Percentiles rank a stretch among this genome's conserved stretches.
These are phyloP conservation scores for Amylostereum areolatum DNA, from an alignment of 1,284 basidiomycete genomes.

Conservation along the genomic window DNA sequence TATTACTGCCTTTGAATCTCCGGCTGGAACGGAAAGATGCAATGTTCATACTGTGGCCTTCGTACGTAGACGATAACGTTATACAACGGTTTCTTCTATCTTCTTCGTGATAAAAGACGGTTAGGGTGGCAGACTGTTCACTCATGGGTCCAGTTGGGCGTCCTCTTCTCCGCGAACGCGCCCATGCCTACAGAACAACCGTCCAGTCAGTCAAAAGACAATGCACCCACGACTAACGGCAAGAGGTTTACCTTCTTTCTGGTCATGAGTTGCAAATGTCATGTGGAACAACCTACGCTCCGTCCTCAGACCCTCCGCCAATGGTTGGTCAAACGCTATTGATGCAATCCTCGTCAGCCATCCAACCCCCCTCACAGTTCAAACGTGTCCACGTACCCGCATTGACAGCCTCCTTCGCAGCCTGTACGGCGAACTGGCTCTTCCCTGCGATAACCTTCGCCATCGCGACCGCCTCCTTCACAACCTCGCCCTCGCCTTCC, in stretches of 20 bases:
- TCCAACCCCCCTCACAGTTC: neutral
- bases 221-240: neutral
- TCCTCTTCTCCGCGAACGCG: constrained; percentile 97
- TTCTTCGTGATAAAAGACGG: neutral
- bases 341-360: neutral
- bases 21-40: too few species aligned
- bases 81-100: too few species aligned
- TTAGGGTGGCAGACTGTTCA: constrained; percentile 18
- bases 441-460: constrained; percentile 81
- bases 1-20: too few species aligned
- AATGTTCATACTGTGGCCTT: too few species aligned
- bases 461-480: constrained; percentile 85
- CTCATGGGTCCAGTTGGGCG: constrained; percentile 72
- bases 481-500: constrained; percentile 73
- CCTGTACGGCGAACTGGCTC: constrained; percentile 81
- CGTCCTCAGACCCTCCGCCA: constrained; percentile 81
- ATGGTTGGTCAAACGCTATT: constrained; percentile 75
- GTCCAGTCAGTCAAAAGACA: constrained; percentile 1
- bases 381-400: constrained; percentile 50
- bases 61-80: too few species aligned
- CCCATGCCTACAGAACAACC: constrained; percentile 63
- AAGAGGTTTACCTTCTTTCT: constrained; percentile 80
- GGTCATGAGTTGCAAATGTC: constrained; percentile 92
- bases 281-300: constrained; percentile 92
- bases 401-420: constrained; percentile 95